phyloP scores from a whole-genome alignment of 2,329 filamentous ascomycete species.

The Capronia epimyces region DNA sequence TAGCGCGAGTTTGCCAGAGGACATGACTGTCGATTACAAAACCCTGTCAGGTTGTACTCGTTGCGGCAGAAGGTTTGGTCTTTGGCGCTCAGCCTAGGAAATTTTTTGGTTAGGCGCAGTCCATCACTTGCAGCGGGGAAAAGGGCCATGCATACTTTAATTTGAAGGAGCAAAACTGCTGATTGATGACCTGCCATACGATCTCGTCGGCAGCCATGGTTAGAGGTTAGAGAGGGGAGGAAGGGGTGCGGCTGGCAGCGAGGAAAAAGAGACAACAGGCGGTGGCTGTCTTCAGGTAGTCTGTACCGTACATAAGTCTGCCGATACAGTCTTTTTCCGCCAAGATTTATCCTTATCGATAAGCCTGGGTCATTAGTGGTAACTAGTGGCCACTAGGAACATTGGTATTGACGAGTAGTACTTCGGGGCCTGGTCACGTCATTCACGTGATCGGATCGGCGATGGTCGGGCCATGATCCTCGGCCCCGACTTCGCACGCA shows the following conservation, averaged over 20 bases:
- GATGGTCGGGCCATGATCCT: not conserved
- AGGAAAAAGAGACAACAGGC: not conserved
- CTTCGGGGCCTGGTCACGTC: too few relatives aligned
- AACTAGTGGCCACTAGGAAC: too few relatives aligned
- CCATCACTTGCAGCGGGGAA: not conserved
- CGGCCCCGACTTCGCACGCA: too few relatives aligned
- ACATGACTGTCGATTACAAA: slow-evolving; percentile 82
- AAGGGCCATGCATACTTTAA: slow-evolving; percentile 60
- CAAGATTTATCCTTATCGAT: not conserved
- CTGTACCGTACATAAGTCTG: not conserved
- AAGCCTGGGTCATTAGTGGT: too few relatives aligned
- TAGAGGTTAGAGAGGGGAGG: not conserved
- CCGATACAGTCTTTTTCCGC: not conserved
- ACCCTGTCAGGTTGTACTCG: slow-evolving; percentile 78
- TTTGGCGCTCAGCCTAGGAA: slow-evolving; percentile 63
- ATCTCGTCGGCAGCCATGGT: slow-evolving; percentile 89
- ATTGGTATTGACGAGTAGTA: too few relatives aligned
- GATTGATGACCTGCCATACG: slow-evolving; percentile 94
- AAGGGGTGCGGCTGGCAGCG: not conserved
- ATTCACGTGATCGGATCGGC: not conserved
- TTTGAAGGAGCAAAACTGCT: slow-evolving; percentile 92
- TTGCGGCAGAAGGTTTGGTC: slow-evolving; percentile 92
- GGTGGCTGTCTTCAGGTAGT: not conserved
- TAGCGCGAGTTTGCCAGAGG: slow-evolving; percentile 88
- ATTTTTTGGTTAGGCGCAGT: slow-evolving; percentile 11